Evolutionary conservation across 1,139 yeast genomes (phyloP), one percentile per base, ranked within the genome.

Genomic region (Debaryomyces udenii): DNA sequence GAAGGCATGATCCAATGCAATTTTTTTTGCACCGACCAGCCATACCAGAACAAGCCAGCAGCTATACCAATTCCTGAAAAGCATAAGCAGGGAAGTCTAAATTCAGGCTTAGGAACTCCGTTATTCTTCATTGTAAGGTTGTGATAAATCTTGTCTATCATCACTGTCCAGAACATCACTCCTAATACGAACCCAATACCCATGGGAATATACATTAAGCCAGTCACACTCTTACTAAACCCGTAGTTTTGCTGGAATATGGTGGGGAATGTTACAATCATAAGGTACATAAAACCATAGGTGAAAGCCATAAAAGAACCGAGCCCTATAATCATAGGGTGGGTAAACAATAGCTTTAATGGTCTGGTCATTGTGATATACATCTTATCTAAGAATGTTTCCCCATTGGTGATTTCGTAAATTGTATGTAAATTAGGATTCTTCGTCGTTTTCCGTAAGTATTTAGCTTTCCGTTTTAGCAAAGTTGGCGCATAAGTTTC

Each of bases 1-100:
- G 72, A 68, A 1, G 77, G 76, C 74, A 70, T 68, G 24, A 72
- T 68, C 77, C 77, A 72, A 47, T 68, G 76, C 28, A 70, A 52
- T 42, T 65, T 56, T 44, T 58, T 54, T 49, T 70, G 57, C 2
- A 72, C 76, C 18, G 73, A 66, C 76, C 77, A 72, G 11, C 78
- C 78, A 47, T 68, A 72, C 75, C 75, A 70, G 15, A 72, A 49
- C 40, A 71, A 60, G 2, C 76, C 76, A 10, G 69, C 50, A 2
- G 77, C 75, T 31, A 71, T 64, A 30, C 67, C 52, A 6, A 63
- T 42, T 1, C 75, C 65, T 9, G 68, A 66, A 4, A 62, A 59
- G 41, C 70, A 58, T 24, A 72, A 55, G 46, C 74, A 69, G 3
- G 78, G 78, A 32, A 72, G 55, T 40, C 76, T 57, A 46, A 53